Conservation (phyloP, 352 stramenopile genomes). For the Phytophthora kernoviae region DNA sequence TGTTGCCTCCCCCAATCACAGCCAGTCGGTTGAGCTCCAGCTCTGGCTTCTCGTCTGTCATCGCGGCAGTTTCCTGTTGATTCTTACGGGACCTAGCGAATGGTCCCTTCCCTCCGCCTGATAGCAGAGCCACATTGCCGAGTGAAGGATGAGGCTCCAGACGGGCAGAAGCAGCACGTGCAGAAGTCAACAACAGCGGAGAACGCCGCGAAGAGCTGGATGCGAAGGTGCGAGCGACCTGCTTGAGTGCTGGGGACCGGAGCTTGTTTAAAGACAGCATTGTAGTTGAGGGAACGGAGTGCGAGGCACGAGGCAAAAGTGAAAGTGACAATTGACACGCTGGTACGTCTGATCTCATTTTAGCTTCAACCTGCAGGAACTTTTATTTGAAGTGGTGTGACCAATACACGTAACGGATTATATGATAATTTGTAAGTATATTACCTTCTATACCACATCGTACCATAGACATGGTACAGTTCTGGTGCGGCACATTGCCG, state of each 20-base stretch:
- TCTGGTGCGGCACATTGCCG: not conserved
- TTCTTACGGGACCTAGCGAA: conserved; percentile 31
- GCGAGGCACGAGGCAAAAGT: conserved; percentile 10
- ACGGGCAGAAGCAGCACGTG: not conserved
- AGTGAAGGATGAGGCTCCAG: not conserved
- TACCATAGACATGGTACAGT: not conserved
- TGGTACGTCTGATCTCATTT: not conserved
- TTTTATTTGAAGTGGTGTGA: not conserved
- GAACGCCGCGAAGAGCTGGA: not conserved
- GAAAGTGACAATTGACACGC: conserved; percentile 11
- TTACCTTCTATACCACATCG: too few relatives aligned
- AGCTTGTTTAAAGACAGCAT: conserved; percentile 28
- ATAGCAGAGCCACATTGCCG: conserved; percentile 2
- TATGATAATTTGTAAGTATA: not conserved
- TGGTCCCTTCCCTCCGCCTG: conserved; percentile 21
- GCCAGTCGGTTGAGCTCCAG: conserved; percentile 63
- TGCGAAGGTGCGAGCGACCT: not conserved
- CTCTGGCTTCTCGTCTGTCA: conserved; percentile 9
- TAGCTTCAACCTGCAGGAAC: not conserved
- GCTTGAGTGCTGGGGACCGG: conserved; percentile 1
- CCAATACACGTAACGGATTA: not conserved
- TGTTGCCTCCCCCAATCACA: conserved; percentile 90
- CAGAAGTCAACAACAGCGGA: not conserved
- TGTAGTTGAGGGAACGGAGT: not conserved
- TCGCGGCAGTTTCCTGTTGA: conserved; percentile 4